A percentile compares a stretch with the other conserved stretches of the same genome.
Conservation (phyloP, 148 eudicot genomes). For the Gaultheria prostrata region DNA sequence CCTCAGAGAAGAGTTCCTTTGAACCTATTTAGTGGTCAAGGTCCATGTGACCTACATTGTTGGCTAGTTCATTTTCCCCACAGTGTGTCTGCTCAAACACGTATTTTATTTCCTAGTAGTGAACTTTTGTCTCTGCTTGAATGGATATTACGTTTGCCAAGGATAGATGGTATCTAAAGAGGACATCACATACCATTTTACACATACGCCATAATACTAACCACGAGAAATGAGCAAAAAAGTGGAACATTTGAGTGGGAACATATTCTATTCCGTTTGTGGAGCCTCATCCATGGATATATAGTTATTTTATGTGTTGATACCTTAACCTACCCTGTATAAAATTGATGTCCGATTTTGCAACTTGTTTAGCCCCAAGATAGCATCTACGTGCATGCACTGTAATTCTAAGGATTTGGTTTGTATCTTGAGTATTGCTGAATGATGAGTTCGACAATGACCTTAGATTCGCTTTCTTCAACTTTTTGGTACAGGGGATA, state of each 20-base stretch:
- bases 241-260: neutral
- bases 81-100: neutral
- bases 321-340: neutral
- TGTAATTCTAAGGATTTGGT: neutral
- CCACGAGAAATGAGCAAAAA: neutral
- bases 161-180: neutral
- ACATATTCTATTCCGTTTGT: neutral
- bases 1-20: neutral
- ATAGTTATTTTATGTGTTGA: neutral
- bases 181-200: neutral
- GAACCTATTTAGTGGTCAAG: neutral
- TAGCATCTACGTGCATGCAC: too few relatives aligned
- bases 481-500: slow-evolving; percentile 41
- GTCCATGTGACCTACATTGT: neutral
- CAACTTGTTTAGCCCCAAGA: neutral
- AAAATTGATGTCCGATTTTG: neutral
- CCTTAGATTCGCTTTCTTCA: neutral
- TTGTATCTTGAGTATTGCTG: neutral
- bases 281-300: neutral
- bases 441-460: neutral
- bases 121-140: neutral
- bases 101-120: neutral
- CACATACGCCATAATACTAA: neutral
- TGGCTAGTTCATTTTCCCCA: neutral
- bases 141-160: neutral